These are phyloP conservation scores for Saccharomycopsis sp. DNA, from an alignment of 805 yeast genomes.

Conservation along the genomic window DNA sequence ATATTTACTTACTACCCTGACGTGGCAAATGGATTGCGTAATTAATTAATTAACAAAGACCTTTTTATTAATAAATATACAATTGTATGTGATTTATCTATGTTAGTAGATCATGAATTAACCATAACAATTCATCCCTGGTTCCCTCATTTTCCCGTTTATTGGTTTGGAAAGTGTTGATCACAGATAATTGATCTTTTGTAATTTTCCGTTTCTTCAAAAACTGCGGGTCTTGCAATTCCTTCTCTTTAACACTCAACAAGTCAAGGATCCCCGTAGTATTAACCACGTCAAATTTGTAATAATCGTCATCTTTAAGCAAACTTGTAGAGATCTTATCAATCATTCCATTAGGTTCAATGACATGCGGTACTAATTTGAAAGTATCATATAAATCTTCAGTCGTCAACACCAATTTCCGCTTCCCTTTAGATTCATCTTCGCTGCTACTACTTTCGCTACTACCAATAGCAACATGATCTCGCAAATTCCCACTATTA, in stretches of 20 bases:
- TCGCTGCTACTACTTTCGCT: no score
- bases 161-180: neutral
- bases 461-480: neutral
- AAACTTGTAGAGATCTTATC: constrained; percentile 42
- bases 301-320: constrained; percentile 50
- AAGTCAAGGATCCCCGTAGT: constrained; percentile 27
- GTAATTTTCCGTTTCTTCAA: constrained; percentile 25
- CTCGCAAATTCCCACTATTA: constrained; percentile 23
- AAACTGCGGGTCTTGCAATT: constrained; percentile 3
- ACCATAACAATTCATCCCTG: constrained; percentile 64
- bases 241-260: constrained; percentile 25
- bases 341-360: constrained; percentile 61
- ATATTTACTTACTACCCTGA: constrained; percentile 62
- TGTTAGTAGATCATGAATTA: constrained; percentile 58
- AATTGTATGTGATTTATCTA: neutral
- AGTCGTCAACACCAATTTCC: constrained; percentile 43
- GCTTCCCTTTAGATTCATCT: constrained; percentile 18
- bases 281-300: constrained; percentile 24
- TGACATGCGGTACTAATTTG: constrained; percentile 55
- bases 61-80: neutral
- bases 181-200: neutral
- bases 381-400: constrained; percentile 65
- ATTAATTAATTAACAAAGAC: neutral
- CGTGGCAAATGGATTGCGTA: constrained; percentile 34
- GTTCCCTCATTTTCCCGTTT: constrained; percentile 40